phyloP scores from a whole-genome alignment of 129 eudicot species.

The Cynara cardunculus region DNA sequence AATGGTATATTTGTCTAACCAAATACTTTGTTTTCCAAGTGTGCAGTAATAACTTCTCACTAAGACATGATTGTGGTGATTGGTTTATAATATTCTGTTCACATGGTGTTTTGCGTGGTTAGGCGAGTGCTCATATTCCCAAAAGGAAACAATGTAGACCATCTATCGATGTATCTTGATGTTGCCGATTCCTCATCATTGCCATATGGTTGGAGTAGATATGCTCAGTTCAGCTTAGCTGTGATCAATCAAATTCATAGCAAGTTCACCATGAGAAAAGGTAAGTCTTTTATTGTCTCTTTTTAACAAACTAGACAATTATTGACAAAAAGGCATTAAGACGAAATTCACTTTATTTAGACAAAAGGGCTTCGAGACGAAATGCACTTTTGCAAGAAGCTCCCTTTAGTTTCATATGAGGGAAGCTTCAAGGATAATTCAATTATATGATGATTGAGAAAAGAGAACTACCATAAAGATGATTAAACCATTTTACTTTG shows the following conservation, averaged over 20 bases:
- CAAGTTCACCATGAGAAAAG: slow-evolving; percentile 68
- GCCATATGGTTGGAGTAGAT: slow-evolving; percentile 94
- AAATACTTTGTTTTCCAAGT: not conserved
- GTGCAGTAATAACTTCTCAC: not conserved
- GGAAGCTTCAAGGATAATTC: not conserved
- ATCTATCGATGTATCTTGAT: slow-evolving; percentile 86
- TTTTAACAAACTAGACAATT: slow-evolving; percentile 1
- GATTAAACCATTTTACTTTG: not conserved
- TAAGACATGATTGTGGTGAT: not conserved
- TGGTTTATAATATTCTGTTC: slow-evolving; percentile 10
- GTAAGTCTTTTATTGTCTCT: slow-evolving; percentile 28
- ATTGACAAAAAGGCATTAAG: not conserved
- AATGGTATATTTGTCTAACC: slow-evolving; percentile 54
- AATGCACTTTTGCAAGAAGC: not conserved
- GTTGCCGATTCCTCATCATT: slow-evolving; percentile 75
- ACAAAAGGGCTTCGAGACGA: not conserved
- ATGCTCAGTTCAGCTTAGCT: slow-evolving; percentile 80
- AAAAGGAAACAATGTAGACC: slow-evolving; percentile 87
- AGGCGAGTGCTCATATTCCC: slow-evolving; percentile 93
- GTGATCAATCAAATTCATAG: slow-evolving; percentile 69
- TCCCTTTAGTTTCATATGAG: not conserved
- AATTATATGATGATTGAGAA: slow-evolving; percentile 7
- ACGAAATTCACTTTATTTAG: not conserved
- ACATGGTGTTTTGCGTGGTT: slow-evolving; percentile 9
- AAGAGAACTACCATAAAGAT: not conserved